phyloP scores from a whole-genome alignment of 139 green algal species.

The Micractinium sp. region DNA sequence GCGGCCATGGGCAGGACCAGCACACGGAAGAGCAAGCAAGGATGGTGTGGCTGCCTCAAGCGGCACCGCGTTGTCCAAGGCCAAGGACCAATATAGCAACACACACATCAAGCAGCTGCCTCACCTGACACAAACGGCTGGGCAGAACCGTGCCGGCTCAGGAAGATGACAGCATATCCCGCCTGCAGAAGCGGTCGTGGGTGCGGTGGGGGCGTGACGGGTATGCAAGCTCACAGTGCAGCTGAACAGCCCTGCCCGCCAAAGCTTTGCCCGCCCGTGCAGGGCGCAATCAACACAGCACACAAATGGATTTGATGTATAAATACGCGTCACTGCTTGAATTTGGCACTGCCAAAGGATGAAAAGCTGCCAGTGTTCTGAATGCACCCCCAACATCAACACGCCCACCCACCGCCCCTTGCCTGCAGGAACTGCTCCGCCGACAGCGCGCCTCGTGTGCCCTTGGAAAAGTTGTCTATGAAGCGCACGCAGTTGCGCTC shows the following conservation, averaged over 20 bases:
- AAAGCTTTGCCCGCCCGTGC: too few relatives aligned
- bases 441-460: slow-evolving; percentile 87
- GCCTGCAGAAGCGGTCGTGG: slow-evolving; percentile 49
- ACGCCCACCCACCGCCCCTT: not conserved
- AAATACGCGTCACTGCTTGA: too few relatives aligned
- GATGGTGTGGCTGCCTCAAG: not conserved
- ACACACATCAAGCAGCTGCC: not conserved
- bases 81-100: too few relatives aligned
- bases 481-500: slow-evolving; percentile 95
- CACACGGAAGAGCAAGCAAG: not conserved
- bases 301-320: too few relatives aligned
- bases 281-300: too few relatives aligned
- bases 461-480: slow-evolving; percentile 98
- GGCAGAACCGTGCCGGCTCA: slow-evolving; percentile 80
- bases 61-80: too few relatives aligned
- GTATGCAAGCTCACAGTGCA: too few relatives aligned
- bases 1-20: not conserved
- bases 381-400: too few relatives aligned
- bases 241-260: too few relatives aligned
- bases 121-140: slow-evolving; percentile 83
- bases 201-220: not conserved
- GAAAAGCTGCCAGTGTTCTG: too few relatives aligned
- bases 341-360: too few relatives aligned
- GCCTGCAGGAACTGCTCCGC: slow-evolving; percentile 86
- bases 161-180: slow-evolving; percentile 95